Evolutionary conservation across 2,329 filamentous ascomycete genomes (phyloP).

Genomic region (Verticillium albo-atrum): DNA sequence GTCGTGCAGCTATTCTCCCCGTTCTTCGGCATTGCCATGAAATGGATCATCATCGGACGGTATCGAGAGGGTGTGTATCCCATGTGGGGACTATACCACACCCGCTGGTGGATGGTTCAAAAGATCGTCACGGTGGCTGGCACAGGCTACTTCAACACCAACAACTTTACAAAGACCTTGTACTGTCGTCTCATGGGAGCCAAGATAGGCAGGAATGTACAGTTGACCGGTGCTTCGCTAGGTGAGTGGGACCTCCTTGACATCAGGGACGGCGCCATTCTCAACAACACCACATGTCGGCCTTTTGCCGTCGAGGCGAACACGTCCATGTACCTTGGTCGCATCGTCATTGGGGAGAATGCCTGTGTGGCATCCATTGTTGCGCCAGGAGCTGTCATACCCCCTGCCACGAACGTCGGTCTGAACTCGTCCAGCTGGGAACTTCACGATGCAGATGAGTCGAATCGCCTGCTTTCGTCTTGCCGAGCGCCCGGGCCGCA

Average conservation of each 20-base stretch:
- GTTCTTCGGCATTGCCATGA: constrained; percentile 40
- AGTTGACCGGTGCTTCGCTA: constrained; percentile 35
- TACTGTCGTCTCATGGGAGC: constrained; percentile 50
- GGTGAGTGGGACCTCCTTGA: constrained; percentile 55
- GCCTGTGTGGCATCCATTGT: constrained; percentile 45
- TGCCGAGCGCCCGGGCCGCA: constrained; percentile 35
- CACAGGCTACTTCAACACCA: constrained; percentile 38
- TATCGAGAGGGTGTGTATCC: constrained; percentile 50
- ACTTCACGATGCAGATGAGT: constrained; percentile 38
- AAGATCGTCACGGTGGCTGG: constrained; percentile 47
- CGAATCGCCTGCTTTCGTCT: constrained; percentile 38
- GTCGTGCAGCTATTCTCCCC: constrained; percentile 35
- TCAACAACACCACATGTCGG: constrained; percentile 39
- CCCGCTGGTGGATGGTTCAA: constrained; percentile 54
- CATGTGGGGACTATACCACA: constrained; percentile 57
- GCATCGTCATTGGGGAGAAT: constrained; percentile 43
- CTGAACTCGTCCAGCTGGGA: constrained; percentile 56
- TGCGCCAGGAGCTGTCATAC: constrained; percentile 43
- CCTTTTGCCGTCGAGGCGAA: constrained; percentile 52
- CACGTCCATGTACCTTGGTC: constrained; percentile 52
- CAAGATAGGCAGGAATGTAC: constrained; percentile 48
- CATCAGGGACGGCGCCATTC: constrained; percentile 42
- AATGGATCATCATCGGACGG: constrained; percentile 51
- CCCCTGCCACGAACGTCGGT: constrained; percentile 46
- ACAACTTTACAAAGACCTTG: constrained; percentile 31